A percentile compares a stretch with the other conserved stretches of the same genome.
Conservation (phyloP, 768 basidiomycete genomes). For the Favolaschia claudopus region DNA sequence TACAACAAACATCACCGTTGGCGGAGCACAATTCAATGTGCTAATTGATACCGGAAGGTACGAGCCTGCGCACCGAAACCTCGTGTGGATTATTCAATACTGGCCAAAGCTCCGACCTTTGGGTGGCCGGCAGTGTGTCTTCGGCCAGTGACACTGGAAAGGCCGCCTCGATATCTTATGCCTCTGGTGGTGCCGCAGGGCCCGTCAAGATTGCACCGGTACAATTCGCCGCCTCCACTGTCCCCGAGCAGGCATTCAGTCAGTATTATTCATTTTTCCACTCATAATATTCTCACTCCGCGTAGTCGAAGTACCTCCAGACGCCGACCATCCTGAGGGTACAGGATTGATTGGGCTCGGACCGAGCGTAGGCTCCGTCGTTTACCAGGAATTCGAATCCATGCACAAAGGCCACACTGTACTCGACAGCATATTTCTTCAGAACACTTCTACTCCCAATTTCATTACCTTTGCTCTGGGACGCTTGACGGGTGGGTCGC, state of each 20-base stretch:
- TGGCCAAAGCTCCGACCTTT: slow-evolving; percentile 70
- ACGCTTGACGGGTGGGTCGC: slow-evolving; percentile 46
- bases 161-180: slow-evolving; percentile 65
- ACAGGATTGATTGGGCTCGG: slow-evolving; percentile 81
- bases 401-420: slow-evolving; percentile 60
- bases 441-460: slow-evolving; percentile 61
- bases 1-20: slow-evolving; percentile 74
- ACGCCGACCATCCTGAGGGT: slow-evolving; percentile 68
- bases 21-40: slow-evolving; percentile 62
- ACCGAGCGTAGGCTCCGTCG: slow-evolving; percentile 74
- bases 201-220: slow-evolving; percentile 61
- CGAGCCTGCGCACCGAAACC: not conserved
- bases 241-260: slow-evolving; percentile 75
- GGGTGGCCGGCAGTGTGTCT: slow-evolving; percentile 65
- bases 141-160: slow-evolving; percentile 63
- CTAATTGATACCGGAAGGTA: slow-evolving; percentile 84
- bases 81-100: not conserved
- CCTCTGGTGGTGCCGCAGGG: slow-evolving; percentile 73
- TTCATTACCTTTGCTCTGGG: slow-evolving; percentile 76
- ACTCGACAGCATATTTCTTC: slow-evolving; percentile 71
- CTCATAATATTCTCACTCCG: not conserved
- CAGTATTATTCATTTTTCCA: slow-evolving; percentile 30
- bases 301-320: slow-evolving; percentile 55
- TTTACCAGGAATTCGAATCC: slow-evolving; percentile 60
- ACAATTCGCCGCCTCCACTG: slow-evolving; percentile 61